phyloP scores from a whole-genome alignment of 1,284 basidiomycete genomes.

The Moesziomyces parantarcticus region DNA sequence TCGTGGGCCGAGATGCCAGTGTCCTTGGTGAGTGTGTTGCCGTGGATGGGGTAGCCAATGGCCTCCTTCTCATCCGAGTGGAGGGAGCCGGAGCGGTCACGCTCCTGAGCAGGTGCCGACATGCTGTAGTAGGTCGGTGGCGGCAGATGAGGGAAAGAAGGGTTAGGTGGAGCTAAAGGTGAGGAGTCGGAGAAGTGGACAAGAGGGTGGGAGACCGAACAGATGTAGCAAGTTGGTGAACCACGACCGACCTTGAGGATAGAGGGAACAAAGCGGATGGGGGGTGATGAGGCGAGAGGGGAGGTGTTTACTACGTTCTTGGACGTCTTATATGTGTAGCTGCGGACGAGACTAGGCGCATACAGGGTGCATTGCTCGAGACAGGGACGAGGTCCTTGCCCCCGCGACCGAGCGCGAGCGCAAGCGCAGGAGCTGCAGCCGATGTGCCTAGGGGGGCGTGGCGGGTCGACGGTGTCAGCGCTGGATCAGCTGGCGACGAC shows the following conservation, averaged over 20 bases:
- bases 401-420: too few relatives aligned
- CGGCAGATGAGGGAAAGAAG: background rate
- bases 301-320: background rate
- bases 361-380: background rate
- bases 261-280: background rate
- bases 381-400: background rate
- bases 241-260: background rate
- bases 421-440: too few relatives aligned
- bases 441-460: too few relatives aligned
- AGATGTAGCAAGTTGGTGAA: background rate
- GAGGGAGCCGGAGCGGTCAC: constrained; percentile 43
- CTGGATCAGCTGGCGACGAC: background rate
- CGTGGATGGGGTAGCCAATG: constrained; percentile 31
- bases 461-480: background rate
- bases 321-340: background rate
- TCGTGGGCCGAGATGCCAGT: constrained; percentile 20
- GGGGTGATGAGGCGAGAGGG: background rate
- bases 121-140: constrained; percentile 3
- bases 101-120: constrained; percentile 19
- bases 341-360: background rate
- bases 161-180: background rate
- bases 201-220: background rate
- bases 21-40: constrained; percentile 35
- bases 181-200: background rate
- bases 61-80: constrained; percentile 46